Base-by-base conservation (phyloP, 1,284 basidiomycete genomes). In the Somion occarium region DNA sequence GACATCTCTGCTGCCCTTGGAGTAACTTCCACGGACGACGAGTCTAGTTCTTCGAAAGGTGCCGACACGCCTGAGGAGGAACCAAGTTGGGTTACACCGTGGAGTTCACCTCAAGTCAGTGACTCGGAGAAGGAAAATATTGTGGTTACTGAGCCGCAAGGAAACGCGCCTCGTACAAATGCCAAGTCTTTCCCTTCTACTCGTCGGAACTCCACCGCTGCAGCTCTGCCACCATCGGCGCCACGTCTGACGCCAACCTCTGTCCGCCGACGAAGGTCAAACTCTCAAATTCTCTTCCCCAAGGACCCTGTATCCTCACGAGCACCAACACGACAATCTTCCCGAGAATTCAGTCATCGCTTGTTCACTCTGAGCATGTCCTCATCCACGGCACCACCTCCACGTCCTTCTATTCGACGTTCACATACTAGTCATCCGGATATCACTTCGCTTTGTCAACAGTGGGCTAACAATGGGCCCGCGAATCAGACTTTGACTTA, bases 391-490 rank as follows among this genome's bases (percentile, higher is more conserved):
- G 64, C 70, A 5, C 64, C 68, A 24, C 71, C 73, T 2, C 73
- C 79, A 3, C 69, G 73, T 3, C 79, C 82, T 2, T 71, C 73
- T 3, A 70, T 83, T 20, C 75, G 76, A 41, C 73, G 74, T 27
- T 66, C 71, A 38, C 70, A 67, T 53, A 64, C 62, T 24, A 84
- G 82, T 53, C 77, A 85, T 61, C 73, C 80, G 9, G 77, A 82
- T 57, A 74, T 86, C 43, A 64, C 71, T 9, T 71, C 74, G 7
- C 71, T 86, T n/a, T 78, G 83, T 46, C 68, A 78, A 55, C 72
- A 80, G 49, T 88, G 80, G 79, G 69, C 75, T 2, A 64, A 66
- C 22, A 63, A 69, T 3, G 80, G 82, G 4, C 79, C 83, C 7
- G 80, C 80, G 25, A 80, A 82, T 57, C 70, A 76, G 61, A 80